Percentiles rank a stretch among this genome's conserved stretches.
Conservation (phyloP, 176 grass and related monocot genomes). For the Panicum miliaceum region DNA sequence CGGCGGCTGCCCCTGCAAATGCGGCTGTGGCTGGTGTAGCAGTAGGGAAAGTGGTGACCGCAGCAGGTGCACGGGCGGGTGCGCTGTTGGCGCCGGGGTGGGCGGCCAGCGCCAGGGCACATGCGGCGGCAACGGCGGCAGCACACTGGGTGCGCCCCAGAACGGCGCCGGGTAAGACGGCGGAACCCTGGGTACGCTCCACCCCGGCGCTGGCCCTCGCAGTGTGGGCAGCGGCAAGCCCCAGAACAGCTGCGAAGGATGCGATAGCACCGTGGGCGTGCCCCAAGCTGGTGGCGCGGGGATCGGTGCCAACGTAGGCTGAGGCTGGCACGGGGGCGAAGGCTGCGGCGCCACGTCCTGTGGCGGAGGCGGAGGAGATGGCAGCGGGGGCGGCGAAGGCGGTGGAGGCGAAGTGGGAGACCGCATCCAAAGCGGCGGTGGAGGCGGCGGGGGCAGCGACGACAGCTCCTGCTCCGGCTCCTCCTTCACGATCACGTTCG, state of each 20-base stretch:
- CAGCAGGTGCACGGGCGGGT: slow-evolving; percentile 8
- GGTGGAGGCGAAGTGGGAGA: slow-evolving; percentile 36
- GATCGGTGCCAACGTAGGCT: slow-evolving; percentile 13
- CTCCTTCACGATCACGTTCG: slow-evolving; percentile 20
- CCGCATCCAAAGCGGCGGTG: slow-evolving; percentile 30
- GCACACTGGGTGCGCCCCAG: slow-evolving; percentile 36
- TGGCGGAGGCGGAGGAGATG: neutral
- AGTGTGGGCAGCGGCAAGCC: slow-evolving; percentile 25
- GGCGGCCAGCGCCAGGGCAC: slow-evolving; percentile 18
- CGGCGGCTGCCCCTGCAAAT: slow-evolving; percentile 12
- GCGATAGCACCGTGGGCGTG: neutral
- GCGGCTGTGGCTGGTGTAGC: neutral
- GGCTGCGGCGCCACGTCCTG: neutral
- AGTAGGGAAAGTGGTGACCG: neutral
- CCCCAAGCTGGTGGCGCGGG: neutral
- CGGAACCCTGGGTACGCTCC: slow-evolving; percentile 15
- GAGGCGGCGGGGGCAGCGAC: neutral
- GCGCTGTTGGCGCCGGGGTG: neutral
- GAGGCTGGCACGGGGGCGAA: neutral
- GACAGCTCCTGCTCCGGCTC: neutral
- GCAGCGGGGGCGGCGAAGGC: neutral
- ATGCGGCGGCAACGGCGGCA: slow-evolving; percentile 20
- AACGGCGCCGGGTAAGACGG: slow-evolving; percentile 41
- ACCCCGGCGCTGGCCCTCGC: slow-evolving; percentile 27
- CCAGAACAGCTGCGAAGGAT: slow-evolving; percentile 36